Evolutionary conservation across 2,329 filamentous ascomycete species (phyloP), one percentile per base, ranked within the genome.

Genomic region (Emergomyces pasteurianus): DNA sequence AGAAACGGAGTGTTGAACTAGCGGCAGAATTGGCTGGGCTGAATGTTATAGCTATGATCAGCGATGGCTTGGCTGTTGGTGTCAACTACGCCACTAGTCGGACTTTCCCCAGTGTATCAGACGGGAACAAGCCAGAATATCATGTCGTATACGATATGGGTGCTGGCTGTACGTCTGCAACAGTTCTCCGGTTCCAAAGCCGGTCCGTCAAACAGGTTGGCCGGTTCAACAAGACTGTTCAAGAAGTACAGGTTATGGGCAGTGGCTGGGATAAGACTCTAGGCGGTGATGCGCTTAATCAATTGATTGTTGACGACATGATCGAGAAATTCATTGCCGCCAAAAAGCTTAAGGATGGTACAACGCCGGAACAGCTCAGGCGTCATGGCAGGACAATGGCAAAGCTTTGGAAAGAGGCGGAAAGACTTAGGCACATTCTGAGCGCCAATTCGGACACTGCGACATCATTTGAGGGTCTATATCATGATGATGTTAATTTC

Each of bases 141-240:
- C 90, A 99, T 76, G 78, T 99, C 73, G 85, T 99, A 36, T 99
- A 94, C 71, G 94, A 99, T 72, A 97, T 99, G 92, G 94, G 94
- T 66, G 92, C 94, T 66, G 94, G 94, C 4, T 96, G 90, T 53
- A 89, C 92, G 38, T 95, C 90, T 68, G 92, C 92, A 4, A 94
- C 91, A 7, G 79, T 99, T 58, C 77, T 99, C 72, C 88, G 86
- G 69, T 96, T 99, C 77, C 92, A 96, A 74, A 88, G 89, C 71
- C 86, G 87, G 67, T 86, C 83, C 1, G 87, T 97, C 64, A 99
- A 97, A 80, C 92, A 96, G 68, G 77, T 92, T 60, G 92, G 91
- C 66, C 91, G 89, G 73, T 92, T 84, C 79, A 97, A 96, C 81
- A 97, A 97, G 83, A 96, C 91, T 1, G 78, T 99, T 38, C 94